phyloP scores from a whole-genome alignment of 768 basidiomycete species.

The Collybia sordida region DNA sequence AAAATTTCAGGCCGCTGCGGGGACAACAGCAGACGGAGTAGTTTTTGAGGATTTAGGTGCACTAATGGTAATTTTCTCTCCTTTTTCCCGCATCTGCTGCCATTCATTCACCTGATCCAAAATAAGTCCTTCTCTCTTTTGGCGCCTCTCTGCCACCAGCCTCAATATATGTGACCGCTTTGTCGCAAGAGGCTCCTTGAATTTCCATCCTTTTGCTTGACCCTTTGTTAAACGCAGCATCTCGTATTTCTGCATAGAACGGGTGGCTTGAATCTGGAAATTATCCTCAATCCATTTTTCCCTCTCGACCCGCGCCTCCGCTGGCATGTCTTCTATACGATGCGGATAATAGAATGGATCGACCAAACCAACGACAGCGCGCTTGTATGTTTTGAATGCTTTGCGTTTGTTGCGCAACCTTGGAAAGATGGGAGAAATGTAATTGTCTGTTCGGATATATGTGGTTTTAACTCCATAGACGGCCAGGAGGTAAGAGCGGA shows the following conservation, averaged over 20 bases:
- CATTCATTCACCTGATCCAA: conserved; percentile 32
- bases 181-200: conserved; percentile 40
- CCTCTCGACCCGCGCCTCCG: conserved; percentile 50
- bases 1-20: conserved; percentile 5
- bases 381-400: conserved; percentile 73
- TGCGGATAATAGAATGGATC: conserved; percentile 94
- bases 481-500: conserved; percentile 80
- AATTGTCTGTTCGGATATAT: conserved; percentile 95
- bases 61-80: conserved; percentile 22
- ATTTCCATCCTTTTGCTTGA: conserved; percentile 39
- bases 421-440: conserved; percentile 54
- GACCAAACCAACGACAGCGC: conserved; percentile 86
- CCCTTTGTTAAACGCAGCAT: conserved; percentile 37
- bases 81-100: conserved; percentile 31
- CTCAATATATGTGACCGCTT: conserved; percentile 46
- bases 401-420: conserved; percentile 28
- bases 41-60: conserved; percentile 3
- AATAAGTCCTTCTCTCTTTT: conserved; percentile 38
- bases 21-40: conserved; percentile 2
- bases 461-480: conserved; percentile 90
- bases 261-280: conserved; percentile 46
- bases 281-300: conserved; percentile 63
- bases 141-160: conserved; percentile 40
- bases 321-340: conserved; percentile 73
- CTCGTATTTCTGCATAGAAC: conserved; percentile 36